phyloP scores from a whole-genome alignment of 2,329 filamentous ascomycete species.

The Atkinsonella texensis region DNA sequence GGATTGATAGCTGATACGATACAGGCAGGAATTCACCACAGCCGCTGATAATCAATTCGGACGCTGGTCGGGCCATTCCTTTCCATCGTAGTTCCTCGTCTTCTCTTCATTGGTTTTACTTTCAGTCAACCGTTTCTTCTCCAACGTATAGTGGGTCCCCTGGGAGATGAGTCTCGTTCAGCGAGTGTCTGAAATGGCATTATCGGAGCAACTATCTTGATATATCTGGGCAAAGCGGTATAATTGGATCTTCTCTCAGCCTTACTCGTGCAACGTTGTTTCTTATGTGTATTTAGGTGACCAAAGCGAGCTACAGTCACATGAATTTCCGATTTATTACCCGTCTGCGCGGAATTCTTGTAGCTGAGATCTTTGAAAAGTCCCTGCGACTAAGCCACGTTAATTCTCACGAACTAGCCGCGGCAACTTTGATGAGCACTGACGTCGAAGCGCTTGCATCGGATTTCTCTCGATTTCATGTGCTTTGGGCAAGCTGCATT shows the following conservation, averaged over 20 bases:
- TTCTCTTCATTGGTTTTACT: conserved; percentile 19
- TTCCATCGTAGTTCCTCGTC: conserved; percentile 16
- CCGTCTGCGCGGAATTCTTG: conserved; percentile 19
- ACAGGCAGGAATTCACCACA: not conserved
- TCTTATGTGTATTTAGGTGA: not conserved
- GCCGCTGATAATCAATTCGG: no score
- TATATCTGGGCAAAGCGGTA: conserved; percentile 30
- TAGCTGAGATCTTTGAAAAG: conserved; percentile 36
- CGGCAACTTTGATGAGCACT: conserved; percentile 32
- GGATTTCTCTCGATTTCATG: conserved; percentile 16
- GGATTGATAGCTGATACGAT: no score
- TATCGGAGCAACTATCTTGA: conserved; percentile 25
- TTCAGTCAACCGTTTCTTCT: conserved; percentile 30
- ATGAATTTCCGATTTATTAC: conserved; percentile 19
- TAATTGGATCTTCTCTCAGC: conserved; percentile 7
- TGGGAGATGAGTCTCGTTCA: conserved; percentile 10
- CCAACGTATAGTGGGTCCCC: conserved; percentile 16
- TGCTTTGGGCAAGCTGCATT: conserved; percentile 22
- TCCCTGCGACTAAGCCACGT: conserved; percentile 20
- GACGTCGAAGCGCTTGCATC: conserved; percentile 26
- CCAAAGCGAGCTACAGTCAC: conserved; percentile 18
- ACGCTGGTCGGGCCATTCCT: conserved; percentile 9
- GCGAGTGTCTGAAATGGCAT: conserved; percentile 18
- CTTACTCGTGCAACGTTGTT: no score
- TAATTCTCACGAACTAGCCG: conserved; percentile 20